Percentiles rank a stretch among this genome's conserved stretches.
These are phyloP conservation scores for Gossypium lobatum DNA, from an alignment of 441 rosid species.

Conservation along the genomic window DNA sequence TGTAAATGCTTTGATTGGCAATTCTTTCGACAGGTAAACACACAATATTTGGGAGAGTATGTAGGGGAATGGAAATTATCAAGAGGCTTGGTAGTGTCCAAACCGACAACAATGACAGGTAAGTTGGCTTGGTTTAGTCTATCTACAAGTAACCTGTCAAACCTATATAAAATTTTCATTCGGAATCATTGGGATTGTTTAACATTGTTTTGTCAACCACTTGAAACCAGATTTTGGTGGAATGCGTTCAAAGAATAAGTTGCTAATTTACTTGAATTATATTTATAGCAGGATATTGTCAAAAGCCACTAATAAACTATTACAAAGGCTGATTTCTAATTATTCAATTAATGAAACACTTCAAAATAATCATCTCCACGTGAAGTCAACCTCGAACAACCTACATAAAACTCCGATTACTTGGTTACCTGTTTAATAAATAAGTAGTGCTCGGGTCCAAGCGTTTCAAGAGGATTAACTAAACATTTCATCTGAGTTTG, in stretches of 20 bases:
- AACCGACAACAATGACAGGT: conserved; percentile 92
- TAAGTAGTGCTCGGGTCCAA: background rate
- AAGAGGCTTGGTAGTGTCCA: conserved; percentile 96
- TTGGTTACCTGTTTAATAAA: background rate
- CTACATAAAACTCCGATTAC: background rate
- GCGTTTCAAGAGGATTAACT: background rate
- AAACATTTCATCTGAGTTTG: background rate
- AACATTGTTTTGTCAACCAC: background rate
- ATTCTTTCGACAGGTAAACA: conserved; percentile 62
- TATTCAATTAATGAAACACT: background rate
- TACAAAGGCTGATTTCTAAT: background rate
- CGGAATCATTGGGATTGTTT: background rate
- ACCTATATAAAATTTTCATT: background rate
- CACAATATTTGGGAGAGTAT: conserved; percentile 93
- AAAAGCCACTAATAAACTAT: background rate
- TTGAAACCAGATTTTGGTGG: background rate
- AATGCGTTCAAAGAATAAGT: background rate
- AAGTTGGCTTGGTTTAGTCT: background rate
- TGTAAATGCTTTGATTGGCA: background rate
- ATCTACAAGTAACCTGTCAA: too few species aligned
- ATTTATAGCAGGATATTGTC: background rate
- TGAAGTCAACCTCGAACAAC: background rate
- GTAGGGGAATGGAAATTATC: conserved; percentile 86
- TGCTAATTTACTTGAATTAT: background rate
- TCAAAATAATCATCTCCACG: background rate